A percentile compares a stretch with the other conserved stretches of the same genome.
These are phyloP conservation scores for Wallacemonas sp. DNA, from an alignment of 208 protist genomes.

Conservation along the genomic window DNA sequence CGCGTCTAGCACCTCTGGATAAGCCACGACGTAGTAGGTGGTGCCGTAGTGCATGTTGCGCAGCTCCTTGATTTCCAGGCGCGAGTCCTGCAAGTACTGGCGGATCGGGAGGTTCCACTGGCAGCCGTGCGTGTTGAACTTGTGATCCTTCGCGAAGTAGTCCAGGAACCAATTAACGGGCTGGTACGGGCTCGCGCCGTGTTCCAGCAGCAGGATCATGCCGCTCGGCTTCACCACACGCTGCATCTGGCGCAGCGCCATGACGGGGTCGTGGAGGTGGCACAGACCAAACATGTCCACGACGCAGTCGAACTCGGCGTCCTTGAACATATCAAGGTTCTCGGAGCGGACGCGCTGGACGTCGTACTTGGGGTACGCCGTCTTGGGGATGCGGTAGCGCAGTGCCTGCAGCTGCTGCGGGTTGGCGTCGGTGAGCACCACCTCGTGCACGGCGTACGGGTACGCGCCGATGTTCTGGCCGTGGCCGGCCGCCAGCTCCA, in stretches of 20 bases:
- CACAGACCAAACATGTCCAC: constrained; percentile 94
- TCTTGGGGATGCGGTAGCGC: constrained; percentile 77
- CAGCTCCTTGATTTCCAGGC: constrained; percentile 81
- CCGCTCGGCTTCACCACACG: constrained; percentile 88
- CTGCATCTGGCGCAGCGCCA: constrained; percentile 89
- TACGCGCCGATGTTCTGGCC: constrained; percentile 91
- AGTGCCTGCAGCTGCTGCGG: constrained; percentile 85
- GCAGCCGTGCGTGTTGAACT: constrained; percentile 85
- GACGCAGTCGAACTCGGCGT: constrained; percentile 89
- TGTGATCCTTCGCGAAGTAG: constrained; percentile 79
- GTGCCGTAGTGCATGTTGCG: constrained; percentile 92
- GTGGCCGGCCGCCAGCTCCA: constrained; percentile 87
- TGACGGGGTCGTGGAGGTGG: constrained; percentile 87
- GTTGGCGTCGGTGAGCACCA: constrained; percentile 84
- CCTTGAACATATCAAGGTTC: constrained; percentile 71
- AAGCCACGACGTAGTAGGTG: constrained; percentile 89
- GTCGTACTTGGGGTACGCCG: constrained; percentile 86
- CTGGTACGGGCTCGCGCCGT: constrained; percentile 81
- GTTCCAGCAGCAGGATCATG: constrained; percentile 89
- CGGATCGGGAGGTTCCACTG: constrained; percentile 85
- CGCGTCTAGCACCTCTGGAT: constrained; percentile 78
- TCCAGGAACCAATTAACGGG: constrained; percentile 89
- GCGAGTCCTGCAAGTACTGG: constrained; percentile 73
- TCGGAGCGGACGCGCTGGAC: constrained; percentile 81
- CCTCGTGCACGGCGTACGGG: constrained; percentile 87